Base-by-base conservation (phyloP, 2,329 filamentous ascomycete genomes). In the Fusarium tanahbumbuense region DNA sequence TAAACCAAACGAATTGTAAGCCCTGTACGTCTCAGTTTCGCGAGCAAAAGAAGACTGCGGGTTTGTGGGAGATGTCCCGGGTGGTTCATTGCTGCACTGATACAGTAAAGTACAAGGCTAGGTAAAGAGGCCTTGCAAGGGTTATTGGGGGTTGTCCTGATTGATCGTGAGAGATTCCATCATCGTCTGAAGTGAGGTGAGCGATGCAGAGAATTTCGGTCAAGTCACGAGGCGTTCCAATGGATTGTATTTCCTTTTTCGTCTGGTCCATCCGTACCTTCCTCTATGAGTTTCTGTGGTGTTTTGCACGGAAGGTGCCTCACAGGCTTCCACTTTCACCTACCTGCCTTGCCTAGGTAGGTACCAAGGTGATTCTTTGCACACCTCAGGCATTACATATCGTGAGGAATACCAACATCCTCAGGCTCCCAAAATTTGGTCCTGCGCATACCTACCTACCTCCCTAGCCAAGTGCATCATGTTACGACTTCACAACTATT, bases 61-160 rank as follows among this genome's bases (percentile, higher is more conserved):
- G 32, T 47, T 53, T 58, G 48, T 71, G 59, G 68, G 40, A 71
- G 45, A 46, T n/a, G 49, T 62, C 59, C 68, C 64, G 68, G 60
- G 56, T 69, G 68, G 68, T 54, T 37, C 52, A 46, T 18, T n/a
- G n/a, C 30, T 55, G 40, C 40, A 34, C 20, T 34, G 34, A 18
- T 47, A 37, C 28, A 40, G 18, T 12, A 48, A 23, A 41, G 34
- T 53, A 37, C 45, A 28, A 27, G 30, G 48, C 44, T 15, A 30
- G 53, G 27, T 25, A 23, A 53, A 23, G 46, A 32, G 42, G n/a
- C 25, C 59, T 18, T 25, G 16, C 37, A 64, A 58, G 40, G 45
- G 20, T 50, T 63, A 30, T 48, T 64, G n/a, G 32, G 44, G 40
- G 30, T 48, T 58, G 20, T 41, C 50, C 37, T 64, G 61, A 64